Base-by-base conservation (phyloP, 2,329 filamentous ascomycete species). In the Trichoderma endophyticum region DNA sequence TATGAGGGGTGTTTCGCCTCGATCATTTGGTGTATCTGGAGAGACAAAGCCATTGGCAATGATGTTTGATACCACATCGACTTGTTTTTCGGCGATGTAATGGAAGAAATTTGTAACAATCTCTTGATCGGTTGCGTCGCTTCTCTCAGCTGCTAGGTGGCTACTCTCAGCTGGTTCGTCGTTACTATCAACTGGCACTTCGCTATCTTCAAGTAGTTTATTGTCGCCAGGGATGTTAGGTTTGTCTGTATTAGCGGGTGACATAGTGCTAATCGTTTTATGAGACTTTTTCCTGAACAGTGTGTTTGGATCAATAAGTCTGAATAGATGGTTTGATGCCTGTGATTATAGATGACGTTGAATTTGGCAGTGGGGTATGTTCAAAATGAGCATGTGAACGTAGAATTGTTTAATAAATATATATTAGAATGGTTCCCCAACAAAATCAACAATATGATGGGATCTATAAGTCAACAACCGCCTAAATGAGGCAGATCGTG, bases 1-100 rank as follows among this genome's bases (percentile, higher is more conserved):
- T 26, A 72, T 56, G 3, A 72, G 59, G 28, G 71, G 71, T 1
- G 66, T 72, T 51, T 70, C 59, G 39, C 59, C 54, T 21, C n/a
- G 36, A 8, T 30, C 7, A 62, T 70, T 70, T 30, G 59, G 59
- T 9, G 34, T 51, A 15, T 72, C 43, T 6, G 59, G 32, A 21
- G 26, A 34, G 15, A 64, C 66, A 9, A 43, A 24, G 3, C 59
- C 26, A 6, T 21, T 14, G 1, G 28, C 61, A 12, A 72, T 36
- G 11, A 70, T 34, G 9, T 48, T 18, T 4, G 6, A 63, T 7
- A 51, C 59, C 5, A 21, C 26, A 4, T 48, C 21, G 21, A 30
- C 43, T 12, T 65, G 18, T 28, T 62, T 63, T 4, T 18, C 8
- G 26, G 48, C 15, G 32, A 72, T 72, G 9, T 11, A 28, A 12